Conservation (phyloP, 768 basidiomycete species). For the Kwoniella shandongensis region DNA sequence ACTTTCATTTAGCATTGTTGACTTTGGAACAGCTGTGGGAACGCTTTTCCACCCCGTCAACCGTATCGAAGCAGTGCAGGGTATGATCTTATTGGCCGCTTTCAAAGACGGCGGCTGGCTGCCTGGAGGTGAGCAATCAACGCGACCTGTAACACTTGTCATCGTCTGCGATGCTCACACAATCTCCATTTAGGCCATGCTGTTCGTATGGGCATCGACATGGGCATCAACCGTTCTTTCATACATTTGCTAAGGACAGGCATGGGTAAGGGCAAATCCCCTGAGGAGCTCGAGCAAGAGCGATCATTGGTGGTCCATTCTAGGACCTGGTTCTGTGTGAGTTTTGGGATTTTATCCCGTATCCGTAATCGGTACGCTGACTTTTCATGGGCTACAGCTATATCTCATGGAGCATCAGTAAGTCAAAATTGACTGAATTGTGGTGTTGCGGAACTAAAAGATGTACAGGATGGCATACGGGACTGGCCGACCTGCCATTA, state of each 20-base stretch:
- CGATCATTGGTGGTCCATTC: slow-evolving; percentile 75
- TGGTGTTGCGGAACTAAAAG: slow-evolving; percentile 19
- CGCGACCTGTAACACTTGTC: not conserved
- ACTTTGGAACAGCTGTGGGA: slow-evolving; percentile 58
- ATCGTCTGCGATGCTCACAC: not conserved
- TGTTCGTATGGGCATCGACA: slow-evolving; percentile 94
- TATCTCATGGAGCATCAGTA: slow-evolving; percentile 94
- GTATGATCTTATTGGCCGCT: slow-evolving; percentile 89
- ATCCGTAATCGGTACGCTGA: too few relatives aligned
- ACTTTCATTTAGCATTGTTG: not conserved
- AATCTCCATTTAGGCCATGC: slow-evolving; percentile 61
- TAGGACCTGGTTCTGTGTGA: slow-evolving; percentile 80
- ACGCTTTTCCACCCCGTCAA: slow-evolving; percentile 84
- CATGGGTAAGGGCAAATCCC: slow-evolving; percentile 68
- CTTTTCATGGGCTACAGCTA: too few relatives aligned
- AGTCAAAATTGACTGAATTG: slow-evolving; percentile 51
- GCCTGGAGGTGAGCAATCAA: slow-evolving; percentile 68
- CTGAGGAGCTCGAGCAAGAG: slow-evolving; percentile 63
- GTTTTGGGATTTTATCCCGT: too few relatives aligned
- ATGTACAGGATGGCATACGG: slow-evolving; percentile 82
- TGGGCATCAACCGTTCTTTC: slow-evolving; percentile 92
- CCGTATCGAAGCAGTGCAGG: slow-evolving; percentile 83
- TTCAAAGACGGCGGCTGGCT: slow-evolving; percentile 98
- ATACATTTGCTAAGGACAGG: slow-evolving; percentile 68
- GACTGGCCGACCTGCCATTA: slow-evolving; percentile 85